These are phyloP conservation scores for Clarireedia sp. DNA, from an alignment of 2,329 filamentous ascomycete species.

Conservation along the genomic window DNA sequence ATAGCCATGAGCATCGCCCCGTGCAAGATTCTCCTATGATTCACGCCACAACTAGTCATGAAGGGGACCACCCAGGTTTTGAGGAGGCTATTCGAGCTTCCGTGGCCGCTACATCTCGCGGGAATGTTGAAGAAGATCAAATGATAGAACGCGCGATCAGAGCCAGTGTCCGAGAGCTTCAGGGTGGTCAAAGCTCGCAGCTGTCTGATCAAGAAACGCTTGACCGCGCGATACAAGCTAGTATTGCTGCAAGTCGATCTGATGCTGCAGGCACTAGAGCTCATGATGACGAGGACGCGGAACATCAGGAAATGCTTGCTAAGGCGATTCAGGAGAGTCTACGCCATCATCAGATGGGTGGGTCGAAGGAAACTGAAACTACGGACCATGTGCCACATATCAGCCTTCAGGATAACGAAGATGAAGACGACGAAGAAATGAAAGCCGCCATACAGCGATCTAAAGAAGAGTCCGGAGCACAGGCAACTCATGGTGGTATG, in stretches of 20 bases:
- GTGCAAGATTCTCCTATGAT: constrained; percentile 13
- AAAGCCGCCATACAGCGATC: constrained; percentile 20
- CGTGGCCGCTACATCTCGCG: constrained; percentile 61
- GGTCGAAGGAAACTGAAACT: background rate
- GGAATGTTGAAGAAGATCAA: constrained; percentile 61
- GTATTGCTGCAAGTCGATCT: constrained; percentile 28
- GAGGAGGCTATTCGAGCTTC: constrained; percentile 65
- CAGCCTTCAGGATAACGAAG: constrained; percentile 8
- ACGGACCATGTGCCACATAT: background rate
- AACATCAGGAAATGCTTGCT: constrained; percentile 49
- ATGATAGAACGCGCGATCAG: constrained; percentile 67
- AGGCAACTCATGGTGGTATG: constrained; percentile 13
- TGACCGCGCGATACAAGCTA: constrained; percentile 42
- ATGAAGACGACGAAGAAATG: constrained; percentile 22
- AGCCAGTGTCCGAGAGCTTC: constrained; percentile 57
- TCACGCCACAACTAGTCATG: constrained; percentile 2
- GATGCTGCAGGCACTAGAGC: background rate
- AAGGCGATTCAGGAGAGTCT: constrained; percentile 48
- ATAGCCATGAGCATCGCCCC: constrained; percentile 18
- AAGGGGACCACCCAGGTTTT: constrained; percentile 48
- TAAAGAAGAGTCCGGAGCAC: constrained; percentile 19
- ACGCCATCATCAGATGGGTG: constrained; percentile 10
- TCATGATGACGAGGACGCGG: constrained; percentile 36
- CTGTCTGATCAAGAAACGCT: constrained; percentile 35
- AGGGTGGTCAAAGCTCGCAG: constrained; percentile 27